Conservation (phyloP, 225 moss, liverwort and hornwort genomes). For the Ulota crispa region DNA sequence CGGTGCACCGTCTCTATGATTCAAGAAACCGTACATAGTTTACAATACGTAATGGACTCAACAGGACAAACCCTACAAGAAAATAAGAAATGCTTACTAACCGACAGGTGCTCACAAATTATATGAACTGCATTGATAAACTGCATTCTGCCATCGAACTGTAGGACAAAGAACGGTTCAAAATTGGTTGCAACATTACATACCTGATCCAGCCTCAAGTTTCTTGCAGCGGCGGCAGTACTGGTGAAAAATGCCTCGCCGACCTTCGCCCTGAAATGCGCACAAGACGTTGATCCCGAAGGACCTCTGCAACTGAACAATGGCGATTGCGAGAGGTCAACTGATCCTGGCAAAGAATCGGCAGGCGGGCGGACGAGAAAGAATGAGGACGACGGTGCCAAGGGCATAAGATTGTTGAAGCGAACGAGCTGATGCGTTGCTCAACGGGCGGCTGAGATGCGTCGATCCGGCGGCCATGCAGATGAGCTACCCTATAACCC, state of each 20-base stretch:
- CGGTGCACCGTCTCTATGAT: background rate
- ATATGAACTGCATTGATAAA: background rate
- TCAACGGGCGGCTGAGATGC: slow-evolving; percentile 13
- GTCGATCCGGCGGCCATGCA: slow-evolving; percentile 7
- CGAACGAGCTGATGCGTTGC: background rate
- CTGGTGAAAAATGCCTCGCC: background rate
- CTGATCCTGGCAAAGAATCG: slow-evolving; percentile 3
- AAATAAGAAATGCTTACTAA: background rate
- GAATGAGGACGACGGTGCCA: background rate
- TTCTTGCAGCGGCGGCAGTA: background rate
- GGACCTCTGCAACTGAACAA: background rate
- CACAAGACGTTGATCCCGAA: background rate
- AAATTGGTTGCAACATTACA: background rate
- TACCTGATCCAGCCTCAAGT: slow-evolving; percentile 5
- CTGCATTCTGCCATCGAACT: background rate
- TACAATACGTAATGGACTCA: background rate
- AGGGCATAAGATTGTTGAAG: background rate
- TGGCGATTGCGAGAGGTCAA: background rate
- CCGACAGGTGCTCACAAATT: background rate
- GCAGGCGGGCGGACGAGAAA: background rate
- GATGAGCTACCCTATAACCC: background rate
- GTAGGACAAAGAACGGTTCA: background rate
- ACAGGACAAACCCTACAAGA: background rate
- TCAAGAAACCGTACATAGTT: background rate
- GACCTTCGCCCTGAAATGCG: background rate